phyloP scores from a whole-genome alignment of 192 early-diverging fungal species.

The Gryganskiella cystojenkinii region DNA sequence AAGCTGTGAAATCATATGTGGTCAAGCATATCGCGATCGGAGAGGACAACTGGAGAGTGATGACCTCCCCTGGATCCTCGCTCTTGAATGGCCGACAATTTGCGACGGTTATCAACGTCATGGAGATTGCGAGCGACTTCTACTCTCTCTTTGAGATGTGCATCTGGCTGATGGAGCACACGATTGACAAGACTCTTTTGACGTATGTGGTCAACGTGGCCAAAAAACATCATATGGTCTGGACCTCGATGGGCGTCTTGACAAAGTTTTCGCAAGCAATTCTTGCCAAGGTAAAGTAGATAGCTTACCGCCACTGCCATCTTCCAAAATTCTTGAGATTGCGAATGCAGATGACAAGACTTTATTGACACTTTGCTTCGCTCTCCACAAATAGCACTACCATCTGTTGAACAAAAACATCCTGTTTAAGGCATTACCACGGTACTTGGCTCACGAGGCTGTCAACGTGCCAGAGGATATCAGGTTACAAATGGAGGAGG shows the following conservation, averaged over 20 bases:
- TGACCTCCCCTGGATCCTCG: constrained; percentile 78
- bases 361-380: too few species aligned
- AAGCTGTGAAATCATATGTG: constrained; percentile 59
- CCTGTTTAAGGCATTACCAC: constrained; percentile 24
- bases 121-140: constrained; percentile 63
- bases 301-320: too few species aligned
- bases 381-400: constrained; percentile 24
- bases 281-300: constrained; percentile 43
- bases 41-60: constrained; percentile 83
- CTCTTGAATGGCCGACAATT: constrained; percentile 79
- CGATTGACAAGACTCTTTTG: constrained; percentile 58
- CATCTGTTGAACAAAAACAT: constrained; percentile 36
- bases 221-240: constrained; percentile 59
- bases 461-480: constrained; percentile 47
- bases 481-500: constrained; percentile 28
- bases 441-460: constrained; percentile 35
- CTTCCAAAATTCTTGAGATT: too few species aligned
- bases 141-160: constrained; percentile 57
- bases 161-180: constrained; percentile 65
- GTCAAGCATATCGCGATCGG: constrained; percentile 57
- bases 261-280: constrained; percentile 43
- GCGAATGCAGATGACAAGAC: too few species aligned
- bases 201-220: constrained; percentile 61
- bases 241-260: constrained; percentile 56
- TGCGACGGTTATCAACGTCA: constrained; percentile 56